A percentile compares a stretch with the other conserved stretches of the same genome.
Evolutionary conservation across 2,329 filamentous ascomycete genomes (phyloP).

Genomic region (Byssothecium circinans): DNA sequence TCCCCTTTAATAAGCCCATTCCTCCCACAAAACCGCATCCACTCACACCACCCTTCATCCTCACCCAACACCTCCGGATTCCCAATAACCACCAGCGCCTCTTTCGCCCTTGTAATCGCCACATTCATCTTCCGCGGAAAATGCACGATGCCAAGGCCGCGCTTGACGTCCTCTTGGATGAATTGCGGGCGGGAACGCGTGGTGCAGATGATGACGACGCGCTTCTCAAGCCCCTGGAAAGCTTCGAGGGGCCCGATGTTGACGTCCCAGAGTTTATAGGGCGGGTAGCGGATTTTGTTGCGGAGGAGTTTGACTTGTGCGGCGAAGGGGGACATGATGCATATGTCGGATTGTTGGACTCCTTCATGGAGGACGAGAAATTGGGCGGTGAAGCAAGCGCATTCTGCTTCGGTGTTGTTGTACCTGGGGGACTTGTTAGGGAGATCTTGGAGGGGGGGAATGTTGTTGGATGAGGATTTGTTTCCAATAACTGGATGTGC

Average conservation of each 20-base stretch:
- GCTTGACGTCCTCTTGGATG: slow-evolving; percentile 32
- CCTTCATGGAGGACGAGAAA: slow-evolving; percentile 28
- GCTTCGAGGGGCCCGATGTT: slow-evolving; percentile 52
- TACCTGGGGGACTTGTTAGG: slow-evolving; percentile 21
- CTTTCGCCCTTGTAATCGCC: slow-evolving; percentile 49
- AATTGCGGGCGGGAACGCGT: slow-evolving; percentile 42
- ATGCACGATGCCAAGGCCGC: slow-evolving; percentile 42
- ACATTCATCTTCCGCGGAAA: slow-evolving; percentile 49
- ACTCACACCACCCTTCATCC: slow-evolving; percentile 44
- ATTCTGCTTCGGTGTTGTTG: slow-evolving; percentile 33
- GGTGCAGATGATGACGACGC: slow-evolving; percentile 50
- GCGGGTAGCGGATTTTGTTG: slow-evolving; percentile 30
- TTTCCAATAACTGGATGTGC: no score
- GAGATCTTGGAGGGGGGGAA: background rate
- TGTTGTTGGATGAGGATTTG: background rate
- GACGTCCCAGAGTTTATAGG: slow-evolving; percentile 37
- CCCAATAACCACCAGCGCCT: slow-evolving; percentile 48
- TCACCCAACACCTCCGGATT: slow-evolving; percentile 41
- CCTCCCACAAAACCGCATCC: slow-evolving; percentile 43
- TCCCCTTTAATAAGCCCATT: slow-evolving; percentile 36
- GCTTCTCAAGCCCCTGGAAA: slow-evolving; percentile 50
- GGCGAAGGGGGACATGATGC: slow-evolving; percentile 50
- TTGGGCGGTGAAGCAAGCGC: slow-evolving; percentile 34
- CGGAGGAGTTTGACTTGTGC: slow-evolving; percentile 49
- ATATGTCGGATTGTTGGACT: slow-evolving; percentile 42